Base-by-base conservation (phyloP, 495 filamentous ascomycete genomes). In the Annulohypoxylon maeteangense region DNA sequence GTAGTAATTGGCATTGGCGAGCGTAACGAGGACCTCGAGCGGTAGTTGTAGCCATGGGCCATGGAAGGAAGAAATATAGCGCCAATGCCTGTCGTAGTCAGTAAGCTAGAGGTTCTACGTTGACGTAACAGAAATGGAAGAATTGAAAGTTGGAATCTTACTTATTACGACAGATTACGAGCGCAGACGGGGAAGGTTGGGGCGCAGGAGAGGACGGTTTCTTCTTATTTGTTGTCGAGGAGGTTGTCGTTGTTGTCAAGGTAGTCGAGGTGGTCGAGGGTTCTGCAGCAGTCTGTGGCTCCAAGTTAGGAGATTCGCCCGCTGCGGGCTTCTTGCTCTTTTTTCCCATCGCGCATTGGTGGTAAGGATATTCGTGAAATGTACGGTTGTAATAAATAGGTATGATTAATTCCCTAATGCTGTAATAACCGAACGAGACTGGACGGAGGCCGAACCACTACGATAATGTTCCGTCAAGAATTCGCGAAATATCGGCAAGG, bases 11-110 rank as follows among this genome's bases (percentile, higher is more conserved):
- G 84, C 89, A 76, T 92, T 87, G 12, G 92, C 92, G 47, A 94
- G 87, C 12, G 86, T 88, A 74, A 92, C 91, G 78, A 94, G 89
- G 58, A 93, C 85, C 79, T 94, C 92, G 67, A 87, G 87, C n/a
- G 92, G 91, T 31, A 94, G 81, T 78, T 94, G 91, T n/a, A 93
- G 87, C 92, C 92, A 94, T 67, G 91, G 91, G 14, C 92, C 92
- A 76, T 94, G 92, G 72, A 92, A 94, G 54, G 91, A 89, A 18
- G 91, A 93, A 58, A 94, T 94, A 76, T 93, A 92, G 45, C 89
- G 86, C 91, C 91, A 93, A 80, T 93, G 91, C 72, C 91, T 93
- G 58, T 14, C 7, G 16, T 31, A 40, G 63, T 40, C 31, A 40
- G 63, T 40, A 47, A 45, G 23, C 51, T 66, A 40, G 65, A 61